phyloP scores from a whole-genome alignment of 306 rosid species.

The Begonia fuchsioides region DNA sequence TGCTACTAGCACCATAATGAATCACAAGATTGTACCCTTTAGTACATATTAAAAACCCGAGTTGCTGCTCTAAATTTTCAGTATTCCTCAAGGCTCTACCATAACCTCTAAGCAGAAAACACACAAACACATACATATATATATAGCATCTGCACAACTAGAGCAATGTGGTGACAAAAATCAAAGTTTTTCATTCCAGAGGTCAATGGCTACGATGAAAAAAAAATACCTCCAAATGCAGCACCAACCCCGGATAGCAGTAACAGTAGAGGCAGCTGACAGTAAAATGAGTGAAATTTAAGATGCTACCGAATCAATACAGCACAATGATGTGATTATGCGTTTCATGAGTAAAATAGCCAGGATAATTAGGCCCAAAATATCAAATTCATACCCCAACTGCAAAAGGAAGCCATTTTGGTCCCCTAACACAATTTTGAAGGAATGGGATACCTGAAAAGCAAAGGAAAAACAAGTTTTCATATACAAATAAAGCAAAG shows the following conservation, averaged over 20 bases:
- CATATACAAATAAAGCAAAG: slow-evolving; percentile 1
- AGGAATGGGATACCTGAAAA: slow-evolving; percentile 73
- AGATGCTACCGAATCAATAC: background rate
- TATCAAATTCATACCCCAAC: slow-evolving; percentile 45
- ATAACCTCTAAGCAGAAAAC: too few relatives aligned
- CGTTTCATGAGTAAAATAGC: background rate
- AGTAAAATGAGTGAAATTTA: slow-evolving; percentile 12
- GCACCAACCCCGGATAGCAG: slow-evolving; percentile 67
- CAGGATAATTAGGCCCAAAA: background rate
- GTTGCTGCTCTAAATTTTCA: too few relatives aligned
- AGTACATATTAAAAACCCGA: too few relatives aligned
- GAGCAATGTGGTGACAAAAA: too few relatives aligned
- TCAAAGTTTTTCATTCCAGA: background rate
- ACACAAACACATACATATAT: too few relatives aligned
- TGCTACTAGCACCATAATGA: too few relatives aligned
- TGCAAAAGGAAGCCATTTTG: slow-evolving; percentile 90
- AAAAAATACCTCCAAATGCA: slow-evolving; percentile 66
- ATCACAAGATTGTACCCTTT: too few relatives aligned
- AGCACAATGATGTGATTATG: background rate
- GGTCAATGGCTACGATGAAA: background rate
- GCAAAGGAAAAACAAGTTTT: slow-evolving; percentile 4
- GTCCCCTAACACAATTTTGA: slow-evolving; percentile 70
- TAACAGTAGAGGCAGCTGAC: slow-evolving; percentile 75
- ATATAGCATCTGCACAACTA: too few relatives aligned
- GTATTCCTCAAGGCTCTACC: too few relatives aligned